These are phyloP conservation scores for Nephelium lappaceum DNA, from an alignment of 345 rosid species.

Conservation along the genomic window DNA sequence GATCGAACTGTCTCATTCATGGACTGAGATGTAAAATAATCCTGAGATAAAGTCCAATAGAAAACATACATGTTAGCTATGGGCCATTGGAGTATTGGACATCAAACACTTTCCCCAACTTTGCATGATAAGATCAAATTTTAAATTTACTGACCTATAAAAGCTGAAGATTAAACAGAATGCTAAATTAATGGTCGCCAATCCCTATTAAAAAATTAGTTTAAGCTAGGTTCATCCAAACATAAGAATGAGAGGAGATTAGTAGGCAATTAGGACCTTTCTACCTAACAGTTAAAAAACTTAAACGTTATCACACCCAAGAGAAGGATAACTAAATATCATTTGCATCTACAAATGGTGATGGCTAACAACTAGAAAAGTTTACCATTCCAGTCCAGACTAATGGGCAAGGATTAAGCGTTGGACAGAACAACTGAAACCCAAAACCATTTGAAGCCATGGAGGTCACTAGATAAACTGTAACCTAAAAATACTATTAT, in stretches of 20 bases:
- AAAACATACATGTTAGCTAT: not conserved
- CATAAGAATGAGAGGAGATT: not conserved
- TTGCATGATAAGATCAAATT: not conserved
- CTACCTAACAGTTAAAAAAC: not conserved
- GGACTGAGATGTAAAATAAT: slow-evolving; percentile 70
- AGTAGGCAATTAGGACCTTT: not conserved
- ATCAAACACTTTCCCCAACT: slow-evolving; percentile 5
- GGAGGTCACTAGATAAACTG: not conserved
- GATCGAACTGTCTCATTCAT: slow-evolving; percentile 79
- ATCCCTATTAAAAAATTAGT: not conserved
- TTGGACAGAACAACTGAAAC: slow-evolving; percentile 1
- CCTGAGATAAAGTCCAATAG: slow-evolving; percentile 45
- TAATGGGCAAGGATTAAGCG: not conserved
- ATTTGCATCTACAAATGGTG: slow-evolving; percentile 4
- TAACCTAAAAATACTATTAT: not conserved
- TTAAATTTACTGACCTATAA: not conserved
- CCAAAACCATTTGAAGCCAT: not conserved
- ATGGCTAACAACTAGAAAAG: not conserved
- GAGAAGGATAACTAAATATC: not conserved
- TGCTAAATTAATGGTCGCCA: not conserved
- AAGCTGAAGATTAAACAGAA: not conserved
- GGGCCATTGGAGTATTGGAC: not conserved
- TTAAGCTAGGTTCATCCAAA: not conserved
- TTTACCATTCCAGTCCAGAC: too few relatives aligned
- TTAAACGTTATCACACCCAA: not conserved